These are phyloP conservation scores for Anacardium occidentale DNA, from an alignment of 345 rosid species.

Conservation along the genomic window DNA sequence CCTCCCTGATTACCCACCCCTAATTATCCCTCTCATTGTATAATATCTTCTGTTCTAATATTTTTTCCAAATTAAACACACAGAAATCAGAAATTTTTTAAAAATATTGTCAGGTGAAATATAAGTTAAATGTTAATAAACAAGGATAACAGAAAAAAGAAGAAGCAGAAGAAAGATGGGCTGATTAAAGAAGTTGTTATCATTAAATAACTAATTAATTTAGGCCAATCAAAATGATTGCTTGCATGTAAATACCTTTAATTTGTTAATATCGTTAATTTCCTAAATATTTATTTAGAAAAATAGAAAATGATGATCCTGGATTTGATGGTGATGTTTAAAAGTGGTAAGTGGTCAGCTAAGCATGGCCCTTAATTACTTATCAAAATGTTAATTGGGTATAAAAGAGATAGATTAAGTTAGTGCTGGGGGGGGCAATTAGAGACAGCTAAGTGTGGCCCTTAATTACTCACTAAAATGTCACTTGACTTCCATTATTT, in stretches of 20 bases:
- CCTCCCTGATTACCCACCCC: neutral
- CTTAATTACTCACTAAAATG: neutral
- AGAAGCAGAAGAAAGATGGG: too few species aligned
- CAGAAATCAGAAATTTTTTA: too few species aligned
- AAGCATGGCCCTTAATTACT: neutral
- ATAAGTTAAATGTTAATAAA: too few species aligned
- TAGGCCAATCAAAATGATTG: too few species aligned
- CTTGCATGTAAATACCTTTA: too few species aligned
- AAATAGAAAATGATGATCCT: neutral
- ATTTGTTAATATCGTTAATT: neutral
- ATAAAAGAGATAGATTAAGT: neutral
- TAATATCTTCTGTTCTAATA: neutral
- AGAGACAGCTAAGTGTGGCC: neutral
- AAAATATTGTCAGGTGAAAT: too few species aligned
- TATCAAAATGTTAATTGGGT: constrained; percentile 5
- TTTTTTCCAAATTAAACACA: neutral
- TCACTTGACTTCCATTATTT: neutral
- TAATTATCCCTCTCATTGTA: neutral
- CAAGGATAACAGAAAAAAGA: too few species aligned
- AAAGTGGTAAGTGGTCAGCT: neutral
- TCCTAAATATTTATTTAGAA: neutral
- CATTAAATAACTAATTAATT: too few species aligned
- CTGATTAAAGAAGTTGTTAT: too few species aligned
- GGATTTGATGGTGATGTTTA: constrained; percentile 17
- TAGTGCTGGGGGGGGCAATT: neutral